These are phyloP conservation scores for Pythium graminicola DNA, from an alignment of 352 stramenopile genomes.

Conservation along the genomic window DNA sequence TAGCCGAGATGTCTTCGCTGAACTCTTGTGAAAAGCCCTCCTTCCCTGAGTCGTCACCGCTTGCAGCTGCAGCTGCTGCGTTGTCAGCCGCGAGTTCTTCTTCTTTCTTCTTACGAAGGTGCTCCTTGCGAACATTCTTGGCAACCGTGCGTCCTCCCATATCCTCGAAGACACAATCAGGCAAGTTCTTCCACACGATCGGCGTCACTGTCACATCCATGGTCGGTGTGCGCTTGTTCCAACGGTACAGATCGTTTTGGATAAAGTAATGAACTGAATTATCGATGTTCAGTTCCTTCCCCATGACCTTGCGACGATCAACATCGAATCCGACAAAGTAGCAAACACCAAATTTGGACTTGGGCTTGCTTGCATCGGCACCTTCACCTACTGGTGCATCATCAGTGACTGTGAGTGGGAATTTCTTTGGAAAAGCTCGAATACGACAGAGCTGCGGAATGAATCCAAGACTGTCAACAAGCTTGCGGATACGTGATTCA, in stretches of 20 bases:
- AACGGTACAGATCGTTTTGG: conserved; percentile 83
- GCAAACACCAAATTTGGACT: conserved; percentile 62
- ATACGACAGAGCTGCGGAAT: conserved; percentile 72
- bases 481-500: conserved; percentile 89
- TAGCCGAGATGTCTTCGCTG: conserved; percentile 36
- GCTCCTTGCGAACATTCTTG: conserved; percentile 55
- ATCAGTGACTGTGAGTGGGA: conserved; percentile 57
- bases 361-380: conserved; percentile 20
- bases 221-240: conserved; percentile 80
- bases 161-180: conserved; percentile 80
- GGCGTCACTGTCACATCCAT: conserved; percentile 87
- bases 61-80: conserved; percentile 21
- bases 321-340: conserved; percentile 87
- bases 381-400: conserved; percentile 15
- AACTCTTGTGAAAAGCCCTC: conserved; percentile 50
- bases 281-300: conserved; percentile 78
- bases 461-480: conserved; percentile 84
- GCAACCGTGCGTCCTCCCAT: conserved; percentile 65
- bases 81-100: conserved; percentile 63
- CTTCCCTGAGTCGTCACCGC: conserved; percentile 47
- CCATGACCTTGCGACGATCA: conserved; percentile 66
- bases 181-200: conserved; percentile 78
- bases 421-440: conserved; percentile 84
- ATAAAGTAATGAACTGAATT: conserved; percentile 86
- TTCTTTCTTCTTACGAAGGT: conserved; percentile 84